These are phyloP conservation scores for Phytophthora tubulina DNA, from an alignment of 352 stramenopile genomes.

Conservation along the genomic window DNA sequence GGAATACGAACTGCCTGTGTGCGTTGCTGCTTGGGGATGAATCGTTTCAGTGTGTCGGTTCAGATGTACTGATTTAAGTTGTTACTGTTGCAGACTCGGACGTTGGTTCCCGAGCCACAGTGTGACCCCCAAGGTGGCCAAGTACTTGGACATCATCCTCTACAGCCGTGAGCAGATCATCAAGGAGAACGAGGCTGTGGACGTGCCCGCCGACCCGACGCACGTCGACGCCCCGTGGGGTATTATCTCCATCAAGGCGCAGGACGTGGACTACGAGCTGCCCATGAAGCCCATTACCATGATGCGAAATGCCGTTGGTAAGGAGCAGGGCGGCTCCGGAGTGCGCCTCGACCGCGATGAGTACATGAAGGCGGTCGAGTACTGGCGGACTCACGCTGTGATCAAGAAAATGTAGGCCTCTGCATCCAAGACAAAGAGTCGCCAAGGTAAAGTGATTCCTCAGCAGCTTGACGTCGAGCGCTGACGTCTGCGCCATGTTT, in stretches of 20 bases:
- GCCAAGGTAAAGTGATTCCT: slow-evolving; percentile 6
- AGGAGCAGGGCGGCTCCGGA: slow-evolving; percentile 92
- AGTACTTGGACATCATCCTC: slow-evolving; percentile 98
- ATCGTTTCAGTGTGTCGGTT: neutral
- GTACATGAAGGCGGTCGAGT: slow-evolving; percentile 90
- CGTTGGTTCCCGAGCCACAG: slow-evolving; percentile 94
- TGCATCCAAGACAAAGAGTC: slow-evolving; percentile 9
- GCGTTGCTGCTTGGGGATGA: slow-evolving; percentile 16
- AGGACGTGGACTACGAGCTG: slow-evolving; percentile 96
- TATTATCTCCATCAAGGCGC: slow-evolving; percentile 98
- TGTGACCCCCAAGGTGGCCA: slow-evolving; percentile 87
- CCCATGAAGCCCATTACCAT: slow-evolving; percentile 99
- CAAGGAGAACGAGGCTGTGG: slow-evolving; percentile 94
- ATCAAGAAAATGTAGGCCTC: slow-evolving; percentile 72
- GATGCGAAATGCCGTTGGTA: slow-evolving; percentile 98
- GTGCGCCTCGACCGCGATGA: slow-evolving; percentile 79
- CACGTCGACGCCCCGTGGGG: slow-evolving; percentile 88
- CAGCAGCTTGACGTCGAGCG: slow-evolving; percentile 25
- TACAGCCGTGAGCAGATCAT: slow-evolving; percentile 98
- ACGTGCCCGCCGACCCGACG: slow-evolving; percentile 46
- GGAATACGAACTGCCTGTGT: slow-evolving; percentile 95
- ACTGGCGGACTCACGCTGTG: slow-evolving; percentile 88
- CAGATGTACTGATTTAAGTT: slow-evolving; percentile 11
- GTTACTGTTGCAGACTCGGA: slow-evolving; percentile 53
- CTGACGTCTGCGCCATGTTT: slow-evolving; percentile 26